These are phyloP conservation scores for Pseudoneurospora amorphoporcata DNA, from an alignment of 495 filamentous ascomycete species.

Conservation along the genomic window DNA sequence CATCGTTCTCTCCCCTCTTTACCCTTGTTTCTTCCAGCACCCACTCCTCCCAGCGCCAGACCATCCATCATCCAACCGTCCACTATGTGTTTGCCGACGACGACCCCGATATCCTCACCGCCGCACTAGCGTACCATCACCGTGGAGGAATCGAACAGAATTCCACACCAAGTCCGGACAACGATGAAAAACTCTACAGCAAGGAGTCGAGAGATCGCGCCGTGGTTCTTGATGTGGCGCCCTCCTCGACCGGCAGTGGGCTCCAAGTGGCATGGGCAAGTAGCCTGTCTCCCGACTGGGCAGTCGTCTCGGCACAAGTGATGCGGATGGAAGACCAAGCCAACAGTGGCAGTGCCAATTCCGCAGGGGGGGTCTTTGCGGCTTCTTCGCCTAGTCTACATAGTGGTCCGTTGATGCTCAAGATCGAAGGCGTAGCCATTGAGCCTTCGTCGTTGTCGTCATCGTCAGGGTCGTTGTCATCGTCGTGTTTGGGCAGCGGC, in stretches of 20 bases:
- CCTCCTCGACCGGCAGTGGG: slow-evolving; percentile 35
- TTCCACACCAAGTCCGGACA: slow-evolving; percentile 1
- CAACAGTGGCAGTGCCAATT: slow-evolving; percentile 11
- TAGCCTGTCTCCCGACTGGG: slow-evolving; percentile 38
- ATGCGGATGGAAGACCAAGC: slow-evolving; percentile 27
- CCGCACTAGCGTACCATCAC: slow-evolving; percentile 32
- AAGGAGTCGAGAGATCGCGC: slow-evolving; percentile 34
- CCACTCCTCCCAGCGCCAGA: slow-evolving; percentile 20
- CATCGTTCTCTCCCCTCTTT: slow-evolving; percentile 55
- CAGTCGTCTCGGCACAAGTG: slow-evolving; percentile 31
- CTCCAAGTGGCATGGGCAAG: slow-evolving; percentile 36
- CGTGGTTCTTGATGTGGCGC: slow-evolving; percentile 44
- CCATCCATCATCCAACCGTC: slow-evolving; percentile 63
- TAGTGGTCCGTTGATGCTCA: slow-evolving; percentile 45
- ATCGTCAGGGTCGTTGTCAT: not conserved
- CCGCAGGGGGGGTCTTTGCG: slow-evolving; percentile 10
- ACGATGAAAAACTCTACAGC: not conserved
- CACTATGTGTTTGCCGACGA: slow-evolving; percentile 90
- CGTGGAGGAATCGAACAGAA: slow-evolving; percentile 7
- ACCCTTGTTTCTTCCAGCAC: slow-evolving; percentile 45
- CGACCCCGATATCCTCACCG: slow-evolving; percentile 53
- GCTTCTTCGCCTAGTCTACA: slow-evolving; percentile 3
- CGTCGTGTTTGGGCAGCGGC: not conserved
- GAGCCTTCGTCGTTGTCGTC: slow-evolving; percentile 17
- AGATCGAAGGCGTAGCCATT: slow-evolving; percentile 48